A percentile compares a stretch with the other conserved stretches of the same genome.
These are phyloP conservation scores for Pholiota conissans DNA, from an alignment of 768 basidiomycete species.

Conservation along the genomic window DNA sequence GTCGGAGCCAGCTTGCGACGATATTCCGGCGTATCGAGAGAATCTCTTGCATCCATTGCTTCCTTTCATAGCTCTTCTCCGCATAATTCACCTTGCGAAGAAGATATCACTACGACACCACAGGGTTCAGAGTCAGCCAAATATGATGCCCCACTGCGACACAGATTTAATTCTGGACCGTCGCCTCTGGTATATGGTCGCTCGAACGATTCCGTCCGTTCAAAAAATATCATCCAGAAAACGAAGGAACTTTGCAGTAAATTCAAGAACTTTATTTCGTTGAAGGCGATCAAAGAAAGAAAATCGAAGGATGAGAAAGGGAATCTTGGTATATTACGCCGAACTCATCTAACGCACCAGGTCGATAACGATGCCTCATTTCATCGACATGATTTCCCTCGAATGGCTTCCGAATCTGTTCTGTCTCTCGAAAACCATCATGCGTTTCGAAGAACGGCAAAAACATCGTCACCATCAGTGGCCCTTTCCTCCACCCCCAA, in stretches of 20 bases:
- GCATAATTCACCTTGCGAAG: neutral
- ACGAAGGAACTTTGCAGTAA: slow-evolving; percentile 18
- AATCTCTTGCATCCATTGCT: neutral
- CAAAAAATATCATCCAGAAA: slow-evolving; percentile 18
- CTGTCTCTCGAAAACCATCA: slow-evolving; percentile 2
- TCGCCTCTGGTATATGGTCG: neutral
- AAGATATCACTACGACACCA: neutral
- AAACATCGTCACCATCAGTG: slow-evolving; percentile 20
- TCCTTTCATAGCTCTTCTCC: neutral
- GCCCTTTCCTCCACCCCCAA: slow-evolving; percentile 14
- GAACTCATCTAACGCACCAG: neutral
- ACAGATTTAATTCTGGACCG: neutral
- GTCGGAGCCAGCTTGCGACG: too few relatives aligned
- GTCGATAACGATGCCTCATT: neutral
- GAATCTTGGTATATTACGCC: neutral
- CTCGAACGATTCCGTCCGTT: neutral
- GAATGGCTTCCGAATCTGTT: slow-evolving; percentile 6
- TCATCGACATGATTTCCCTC: neutral
- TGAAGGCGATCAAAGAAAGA: neutral
- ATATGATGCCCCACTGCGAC: neutral
- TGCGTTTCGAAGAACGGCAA: slow-evolving; percentile 9
- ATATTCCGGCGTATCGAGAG: neutral
- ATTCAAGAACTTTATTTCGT: slow-evolving; percentile 15
- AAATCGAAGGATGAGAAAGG: neutral
- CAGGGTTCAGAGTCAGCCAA: neutral